phyloP scores from a whole-genome alignment of 495 filamentous ascomycete genomes.

The Penicillium longicatenatum region DNA sequence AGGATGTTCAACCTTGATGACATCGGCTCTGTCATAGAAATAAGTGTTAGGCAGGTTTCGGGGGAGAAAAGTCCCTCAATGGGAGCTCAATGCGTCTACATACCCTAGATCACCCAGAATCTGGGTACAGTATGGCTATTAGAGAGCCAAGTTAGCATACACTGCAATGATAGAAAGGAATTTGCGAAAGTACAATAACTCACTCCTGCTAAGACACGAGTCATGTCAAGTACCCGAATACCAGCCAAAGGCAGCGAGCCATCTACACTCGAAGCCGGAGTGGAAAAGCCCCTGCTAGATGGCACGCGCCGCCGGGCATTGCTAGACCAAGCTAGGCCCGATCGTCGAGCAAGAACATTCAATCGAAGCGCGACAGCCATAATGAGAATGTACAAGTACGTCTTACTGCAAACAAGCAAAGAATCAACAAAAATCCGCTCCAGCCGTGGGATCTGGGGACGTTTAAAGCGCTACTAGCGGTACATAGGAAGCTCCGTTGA shows the following conservation, averaged over 20 bases:
- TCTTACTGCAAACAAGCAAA: conserved; percentile 1
- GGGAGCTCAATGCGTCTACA: conserved; percentile 16
- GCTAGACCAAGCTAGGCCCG: conserved; percentile 22
- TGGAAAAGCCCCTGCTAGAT: conserved; percentile 42
- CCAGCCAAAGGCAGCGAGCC: conserved; percentile 72
- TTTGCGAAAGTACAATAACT: conserved; percentile 35
- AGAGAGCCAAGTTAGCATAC: background rate
- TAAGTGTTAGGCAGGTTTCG: background rate
- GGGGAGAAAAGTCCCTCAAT: background rate
- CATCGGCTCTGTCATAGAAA: conserved; percentile 67
- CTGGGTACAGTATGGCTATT: conserved; percentile 96
- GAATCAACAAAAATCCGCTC: conserved; percentile 7
- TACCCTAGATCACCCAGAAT: conserved; percentile 97
- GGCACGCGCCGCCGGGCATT: conserved; percentile 23
- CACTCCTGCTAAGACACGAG: conserved; percentile 92
- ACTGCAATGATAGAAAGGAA: conserved; percentile 16
- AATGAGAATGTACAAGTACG: conserved; percentile 3
- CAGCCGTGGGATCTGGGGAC: conserved; percentile 1
- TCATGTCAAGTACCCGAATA: conserved; percentile 92
- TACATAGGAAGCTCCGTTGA: conserved; percentile 32
- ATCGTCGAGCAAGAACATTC: conserved; percentile 29
- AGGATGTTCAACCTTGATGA: conserved; percentile 97
- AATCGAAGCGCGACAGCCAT: conserved; percentile 33
- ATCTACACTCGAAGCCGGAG: conserved; percentile 21
- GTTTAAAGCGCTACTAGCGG: conserved; percentile 20